Evolutionary conservation across 1,284 basidiomycete genomes (phyloP).

Genomic region (Volvariella volvacea): DNA sequence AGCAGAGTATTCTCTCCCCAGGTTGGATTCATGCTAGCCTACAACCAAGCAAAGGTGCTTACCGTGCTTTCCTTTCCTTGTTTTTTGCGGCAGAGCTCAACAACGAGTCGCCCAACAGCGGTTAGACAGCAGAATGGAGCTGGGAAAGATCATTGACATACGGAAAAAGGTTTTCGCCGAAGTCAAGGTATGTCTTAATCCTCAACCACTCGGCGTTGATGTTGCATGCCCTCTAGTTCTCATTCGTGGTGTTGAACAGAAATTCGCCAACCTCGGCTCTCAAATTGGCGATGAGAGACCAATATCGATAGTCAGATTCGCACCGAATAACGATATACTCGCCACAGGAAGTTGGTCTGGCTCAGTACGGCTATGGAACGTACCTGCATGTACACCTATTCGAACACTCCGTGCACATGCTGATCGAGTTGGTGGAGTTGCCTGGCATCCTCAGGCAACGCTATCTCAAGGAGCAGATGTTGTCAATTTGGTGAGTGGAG

Average conservation of each 20-base stretch:
- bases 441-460: slow-evolving; percentile 96
- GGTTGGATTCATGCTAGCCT: slow-evolving; percentile 68
- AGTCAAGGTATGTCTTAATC: slow-evolving; percentile 63
- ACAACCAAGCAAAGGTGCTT: slow-evolving; percentile 67
- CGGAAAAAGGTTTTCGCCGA: slow-evolving; percentile 86
- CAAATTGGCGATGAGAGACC: slow-evolving; percentile 97
- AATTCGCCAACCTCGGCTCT: slow-evolving; percentile 88
- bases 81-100: slow-evolving; percentile 74
- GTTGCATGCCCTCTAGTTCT: no score
- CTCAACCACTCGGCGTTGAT: not conserved
- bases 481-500: slow-evolving; percentile 89
- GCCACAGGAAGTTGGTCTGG: slow-evolving; percentile 97
- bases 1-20: slow-evolving; percentile 88
- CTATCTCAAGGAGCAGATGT: slow-evolving; percentile 61
- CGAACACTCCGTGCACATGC: slow-evolving; percentile 74
- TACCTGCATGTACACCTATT: slow-evolving; percentile 81
- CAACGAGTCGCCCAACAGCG: slow-evolving; percentile 85
- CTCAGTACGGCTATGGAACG: slow-evolving; percentile 89
- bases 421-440: slow-evolving; percentile 91
- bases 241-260: slow-evolving; percentile 45
- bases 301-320: slow-evolving; percentile 90
- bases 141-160: slow-evolving; percentile 86
- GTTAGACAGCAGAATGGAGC: slow-evolving; percentile 80
- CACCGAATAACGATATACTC: slow-evolving; percentile 83
- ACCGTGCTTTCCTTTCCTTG: slow-evolving; percentile 39